Percentiles rank a stretch among this genome's conserved stretches.
Evolutionary conservation across 371 early-diverging fungal species (phyloP).

Genomic region (Fennellomyces sp.): DNA sequence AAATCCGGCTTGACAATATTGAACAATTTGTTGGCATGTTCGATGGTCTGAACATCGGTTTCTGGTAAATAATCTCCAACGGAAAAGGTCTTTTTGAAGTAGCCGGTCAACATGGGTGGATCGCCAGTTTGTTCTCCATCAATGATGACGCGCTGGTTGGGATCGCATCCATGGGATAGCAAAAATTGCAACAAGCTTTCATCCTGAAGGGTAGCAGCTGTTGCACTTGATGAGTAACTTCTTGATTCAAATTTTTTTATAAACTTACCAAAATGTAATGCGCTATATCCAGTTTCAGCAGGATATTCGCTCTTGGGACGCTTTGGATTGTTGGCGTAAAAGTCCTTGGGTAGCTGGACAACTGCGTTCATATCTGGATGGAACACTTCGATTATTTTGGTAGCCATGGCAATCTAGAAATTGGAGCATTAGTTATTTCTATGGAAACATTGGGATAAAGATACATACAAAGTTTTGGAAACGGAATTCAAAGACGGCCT

Average conservation of each 20-base stretch:
- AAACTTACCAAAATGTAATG: conserved; percentile 49
- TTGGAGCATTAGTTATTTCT: neutral
- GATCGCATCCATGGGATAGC: conserved; percentile 29
- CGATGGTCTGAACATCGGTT: conserved; percentile 8
- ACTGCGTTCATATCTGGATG: conserved; percentile 23
- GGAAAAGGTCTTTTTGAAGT: conserved; percentile 18
- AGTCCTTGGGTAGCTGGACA: conserved; percentile 37
- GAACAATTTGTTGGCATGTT: conserved; percentile 26
- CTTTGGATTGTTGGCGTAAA: conserved; percentile 30
- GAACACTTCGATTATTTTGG: conserved; percentile 15
- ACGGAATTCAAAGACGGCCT: conserved; percentile 16
- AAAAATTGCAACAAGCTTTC: conserved; percentile 29
- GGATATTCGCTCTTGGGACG: conserved; percentile 33
- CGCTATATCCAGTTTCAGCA: conserved; percentile 41
- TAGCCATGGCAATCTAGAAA: conserved; percentile 17
- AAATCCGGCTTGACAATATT: conserved; percentile 31
- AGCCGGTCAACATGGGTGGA: conserved; percentile 28
- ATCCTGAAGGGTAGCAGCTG: conserved; percentile 36
- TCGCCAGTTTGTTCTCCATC: conserved; percentile 5
- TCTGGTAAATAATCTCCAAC: conserved; percentile 17
- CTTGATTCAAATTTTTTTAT: no score
- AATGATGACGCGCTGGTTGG: conserved; percentile 23
- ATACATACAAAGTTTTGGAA: conserved; percentile 18
- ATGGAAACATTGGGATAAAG: neutral
- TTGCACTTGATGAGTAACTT: no score